These are phyloP conservation scores for Byssochlamys sp. DNA, from an alignment of 2,329 filamentous ascomycete genomes.

Conservation along the genomic window DNA sequence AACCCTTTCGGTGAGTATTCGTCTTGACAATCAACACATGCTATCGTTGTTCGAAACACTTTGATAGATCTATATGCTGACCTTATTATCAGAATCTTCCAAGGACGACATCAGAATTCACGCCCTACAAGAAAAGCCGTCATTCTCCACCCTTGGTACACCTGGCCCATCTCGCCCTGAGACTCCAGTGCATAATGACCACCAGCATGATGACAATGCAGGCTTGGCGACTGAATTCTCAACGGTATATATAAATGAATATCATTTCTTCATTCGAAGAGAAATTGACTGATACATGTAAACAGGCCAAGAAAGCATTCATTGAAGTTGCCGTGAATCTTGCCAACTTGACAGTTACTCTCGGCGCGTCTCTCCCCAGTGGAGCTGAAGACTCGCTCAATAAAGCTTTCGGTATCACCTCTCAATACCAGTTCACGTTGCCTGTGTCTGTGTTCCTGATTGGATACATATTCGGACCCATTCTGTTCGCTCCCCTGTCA, in stretches of 20 bases:
- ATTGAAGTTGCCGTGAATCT: background rate
- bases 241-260: background rate
- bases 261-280: background rate
- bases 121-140: background rate
- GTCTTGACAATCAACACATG: background rate
- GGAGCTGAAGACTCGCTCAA: slow-evolving; percentile 9
- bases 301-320: slow-evolving; percentile 1
- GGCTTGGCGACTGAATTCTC: background rate
- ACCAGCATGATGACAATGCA: background rate
- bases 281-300: background rate
- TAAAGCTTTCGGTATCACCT: slow-evolving; percentile 3
- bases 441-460: slow-evolving; percentile 16
- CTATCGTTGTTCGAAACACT: no score
- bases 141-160: background rate
- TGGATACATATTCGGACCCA: slow-evolving; percentile 21
- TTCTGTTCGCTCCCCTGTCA: slow-evolving; percentile 25
- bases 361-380: slow-evolving; percentile 17
- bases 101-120: background rate
- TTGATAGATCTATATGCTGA: background rate
- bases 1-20: background rate
- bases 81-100: background rate
- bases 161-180: background rate
- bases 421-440: slow-evolving; percentile 11
- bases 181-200: background rate
- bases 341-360: slow-evolving; percentile 12